Evolutionary conservation across 192 early-diverging fungal genomes (phyloP).

Genomic region (Podila clonocystis): DNA sequence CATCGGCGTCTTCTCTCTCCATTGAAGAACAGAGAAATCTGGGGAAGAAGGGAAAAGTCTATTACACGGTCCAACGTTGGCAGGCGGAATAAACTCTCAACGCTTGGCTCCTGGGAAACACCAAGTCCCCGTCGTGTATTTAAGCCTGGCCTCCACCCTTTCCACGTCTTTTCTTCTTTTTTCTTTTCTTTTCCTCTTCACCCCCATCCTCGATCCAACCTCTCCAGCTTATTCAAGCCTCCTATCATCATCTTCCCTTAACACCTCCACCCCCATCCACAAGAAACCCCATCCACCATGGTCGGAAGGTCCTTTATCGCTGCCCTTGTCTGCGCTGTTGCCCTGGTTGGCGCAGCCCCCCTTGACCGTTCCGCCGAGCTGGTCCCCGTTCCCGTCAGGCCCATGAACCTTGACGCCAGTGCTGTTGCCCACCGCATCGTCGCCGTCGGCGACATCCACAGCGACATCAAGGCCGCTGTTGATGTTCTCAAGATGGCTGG

Average conservation of each 20-base stretch:
- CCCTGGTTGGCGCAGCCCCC: constrained; percentile 15
- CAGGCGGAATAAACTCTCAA: no score
- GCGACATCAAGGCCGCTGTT: constrained; percentile 65
- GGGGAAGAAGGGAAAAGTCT: not conserved
- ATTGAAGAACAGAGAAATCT: no score
- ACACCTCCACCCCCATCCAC: not conserved
- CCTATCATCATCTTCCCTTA: not conserved
- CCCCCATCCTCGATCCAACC: not conserved
- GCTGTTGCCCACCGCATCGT: constrained; percentile 54
- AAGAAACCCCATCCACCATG: constrained; percentile 10
- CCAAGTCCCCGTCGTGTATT: not conserved
- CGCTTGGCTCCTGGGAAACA: no score
- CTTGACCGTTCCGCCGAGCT: not conserved
- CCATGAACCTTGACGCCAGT: not conserved
- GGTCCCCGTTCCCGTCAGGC: not conserved
- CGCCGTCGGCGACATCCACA: constrained; percentile 81
- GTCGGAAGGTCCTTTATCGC: constrained; percentile 20
- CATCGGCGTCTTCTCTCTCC: no score
- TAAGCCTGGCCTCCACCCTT: not conserved
- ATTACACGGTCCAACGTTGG: not conserved
- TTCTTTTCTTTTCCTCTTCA: not conserved
- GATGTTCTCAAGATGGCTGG: constrained; percentile 68
- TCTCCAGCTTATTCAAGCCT: not conserved
- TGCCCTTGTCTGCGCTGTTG: constrained; percentile 21
- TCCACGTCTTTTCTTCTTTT: not conserved